Evolutionary conservation across 2,329 filamentous ascomycete genomes (phyloP), one percentile per base, ranked within the genome.

Genomic region (Sclerotinia spermophila): DNA sequence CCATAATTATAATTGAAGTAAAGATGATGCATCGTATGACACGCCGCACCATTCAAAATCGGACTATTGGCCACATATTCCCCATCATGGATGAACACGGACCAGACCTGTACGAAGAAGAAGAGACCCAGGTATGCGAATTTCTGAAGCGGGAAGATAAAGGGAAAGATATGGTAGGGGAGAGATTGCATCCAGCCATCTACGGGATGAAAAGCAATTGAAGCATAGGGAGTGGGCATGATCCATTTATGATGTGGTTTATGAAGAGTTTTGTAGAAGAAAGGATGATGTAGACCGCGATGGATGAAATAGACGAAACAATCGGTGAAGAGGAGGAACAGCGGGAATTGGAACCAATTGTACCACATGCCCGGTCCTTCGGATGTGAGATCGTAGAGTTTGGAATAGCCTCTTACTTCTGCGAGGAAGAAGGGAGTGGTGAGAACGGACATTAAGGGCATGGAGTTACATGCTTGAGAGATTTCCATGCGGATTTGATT

Each of bases 161-260:
- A 93, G 5, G 94, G 93, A 83, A 95, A 97, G 75, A 97, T 77
- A 83, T 98, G 95, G 83, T 98, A 98, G 0, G 95, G 95, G 61
- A 97, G 80, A 72, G 91, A 92, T 84, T 98, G 95, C 17, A 89
- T 86, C 82, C 91, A 97, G 78, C 95, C 95, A 79, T 98, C 95
- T 67, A 97, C 81, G 1, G 95, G 94, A 84, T 98, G 94, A 87
- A 98, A 98, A 71, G 95, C 95, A 79, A 97, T 92, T 76, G 91
- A 94, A 56, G 95, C 94, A 80, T 89, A 97, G 0, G 95, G 95
- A 4, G 93, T 97, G 4, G 95, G 95, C 93, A 97, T 96, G 82
- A 98, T 97, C 95, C 95, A 98, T 85, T 97, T 97, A 89, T 98
- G 95, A 83, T 98, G 95, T 75, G 94, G 91, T 88, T 98, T 98